phyloP scores from a whole-genome alignment of 179 eudicot genomes.

The Sideroxylon spinosum region DNA sequence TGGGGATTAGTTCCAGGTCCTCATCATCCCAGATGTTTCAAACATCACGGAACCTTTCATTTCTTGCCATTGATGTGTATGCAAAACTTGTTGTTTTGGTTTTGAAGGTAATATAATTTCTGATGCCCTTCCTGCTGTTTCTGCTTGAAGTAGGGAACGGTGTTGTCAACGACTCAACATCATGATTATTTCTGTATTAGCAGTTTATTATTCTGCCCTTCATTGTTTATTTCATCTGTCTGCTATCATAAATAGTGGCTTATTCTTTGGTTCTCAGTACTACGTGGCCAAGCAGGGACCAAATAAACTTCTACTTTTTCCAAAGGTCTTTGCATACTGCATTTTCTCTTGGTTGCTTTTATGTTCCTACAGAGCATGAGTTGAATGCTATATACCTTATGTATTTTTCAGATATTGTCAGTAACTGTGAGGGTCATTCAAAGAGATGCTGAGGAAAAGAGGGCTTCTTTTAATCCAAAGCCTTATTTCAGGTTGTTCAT shows the following conservation, averaged over 20 bases:
- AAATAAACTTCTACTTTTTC: constrained; percentile 56
- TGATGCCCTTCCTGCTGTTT: constrained; percentile 52
- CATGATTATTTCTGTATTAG: too few relatives aligned
- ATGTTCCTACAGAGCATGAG: background rate
- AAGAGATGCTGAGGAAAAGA: constrained; percentile 83
- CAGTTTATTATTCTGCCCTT: too few relatives aligned
- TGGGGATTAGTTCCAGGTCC: constrained; percentile 16
- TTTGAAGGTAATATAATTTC: constrained; percentile 53
- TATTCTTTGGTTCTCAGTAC: constrained; percentile 44
- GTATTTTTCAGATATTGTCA: constrained; percentile 54
- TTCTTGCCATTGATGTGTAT: constrained; percentile 84
- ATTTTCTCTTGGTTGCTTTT: constrained; percentile 8
- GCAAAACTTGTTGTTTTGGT: constrained; percentile 67
- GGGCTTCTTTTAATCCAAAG: constrained; percentile 67
- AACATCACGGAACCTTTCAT: constrained; percentile 57
- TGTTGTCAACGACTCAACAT: constrained; percentile 12
- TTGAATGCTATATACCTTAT: constrained; percentile 37
- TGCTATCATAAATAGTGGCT: background rate
- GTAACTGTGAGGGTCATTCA: constrained; percentile 73
- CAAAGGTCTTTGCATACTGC: constrained; percentile 47
- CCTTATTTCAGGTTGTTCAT: constrained; percentile 89
- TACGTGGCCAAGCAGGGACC: constrained; percentile 60
- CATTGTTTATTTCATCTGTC: too few relatives aligned
- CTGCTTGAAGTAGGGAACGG: constrained; percentile 22
- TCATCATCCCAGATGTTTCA: constrained; percentile 39